A percentile compares a stretch with the other conserved stretches of the same genome.
Conservation (phyloP, 768 basidiomycete genomes). For the Suillus decipiens region DNA sequence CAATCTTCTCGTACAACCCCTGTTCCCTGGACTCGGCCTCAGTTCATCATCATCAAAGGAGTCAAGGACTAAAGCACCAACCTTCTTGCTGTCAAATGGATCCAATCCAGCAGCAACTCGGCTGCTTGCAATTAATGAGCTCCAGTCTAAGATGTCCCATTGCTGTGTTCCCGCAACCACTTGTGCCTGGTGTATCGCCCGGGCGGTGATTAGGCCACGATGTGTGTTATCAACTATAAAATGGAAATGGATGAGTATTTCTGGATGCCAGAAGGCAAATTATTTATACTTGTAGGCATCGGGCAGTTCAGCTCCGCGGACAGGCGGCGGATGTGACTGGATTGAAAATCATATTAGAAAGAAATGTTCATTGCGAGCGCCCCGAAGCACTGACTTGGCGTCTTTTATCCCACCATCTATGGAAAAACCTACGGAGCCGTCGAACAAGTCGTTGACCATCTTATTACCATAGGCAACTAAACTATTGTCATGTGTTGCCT, state of each 20-base stretch:
- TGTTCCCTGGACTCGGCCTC: slow-evolving; percentile 16
- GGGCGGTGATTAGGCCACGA: slow-evolving; percentile 76
- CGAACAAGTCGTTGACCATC: slow-evolving; percentile 75
- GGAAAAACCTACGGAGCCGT: slow-evolving; percentile 72
- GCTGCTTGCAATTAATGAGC: slow-evolving; percentile 73
- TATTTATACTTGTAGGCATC: slow-evolving; percentile 50
- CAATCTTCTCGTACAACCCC: slow-evolving; percentile 28
- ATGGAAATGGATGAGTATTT: not conserved
- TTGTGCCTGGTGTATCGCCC: slow-evolving; percentile 62
- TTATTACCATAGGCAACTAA: slow-evolving; percentile 60
- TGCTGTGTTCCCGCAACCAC: slow-evolving; percentile 47
- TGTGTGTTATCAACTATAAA: slow-evolving; percentile 63
- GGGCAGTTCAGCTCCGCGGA: slow-evolving; percentile 65
- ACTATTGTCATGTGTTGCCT: slow-evolving; percentile 30
- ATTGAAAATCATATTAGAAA: slow-evolving; percentile 15
- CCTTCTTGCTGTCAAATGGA: slow-evolving; percentile 40
- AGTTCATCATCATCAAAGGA: not conserved
- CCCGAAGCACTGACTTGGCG: slow-evolving; percentile 49
- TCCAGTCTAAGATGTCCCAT: slow-evolving; percentile 78
- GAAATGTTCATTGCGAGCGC: not conserved
- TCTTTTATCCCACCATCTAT: slow-evolving; percentile 89
- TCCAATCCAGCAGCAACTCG: slow-evolving; percentile 73
- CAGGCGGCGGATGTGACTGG: slow-evolving; percentile 69
- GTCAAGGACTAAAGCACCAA: slow-evolving; percentile 14
- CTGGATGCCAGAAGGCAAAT: not conserved